Conservation (phyloP, 768 basidiomycete genomes). For the Naganishia kalamii region DNA sequence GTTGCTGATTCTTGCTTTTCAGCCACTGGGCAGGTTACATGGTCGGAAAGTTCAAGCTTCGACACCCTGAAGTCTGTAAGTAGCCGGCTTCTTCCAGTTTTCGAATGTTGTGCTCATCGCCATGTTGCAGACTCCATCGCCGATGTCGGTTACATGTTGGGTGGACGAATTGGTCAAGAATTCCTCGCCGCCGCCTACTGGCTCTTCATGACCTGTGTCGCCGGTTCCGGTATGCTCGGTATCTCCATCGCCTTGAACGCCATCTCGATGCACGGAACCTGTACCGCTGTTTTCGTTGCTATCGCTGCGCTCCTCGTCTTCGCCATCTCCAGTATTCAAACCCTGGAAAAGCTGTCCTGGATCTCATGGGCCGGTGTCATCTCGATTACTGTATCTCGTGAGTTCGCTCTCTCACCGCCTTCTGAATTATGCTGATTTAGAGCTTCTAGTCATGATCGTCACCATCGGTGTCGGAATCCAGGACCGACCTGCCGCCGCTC, state of each 20-base stretch:
- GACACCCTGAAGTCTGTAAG: conserved; percentile 35
- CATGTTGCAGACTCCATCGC: conserved; percentile 18
- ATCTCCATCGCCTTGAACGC: conserved; percentile 47
- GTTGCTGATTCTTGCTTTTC: not conserved
- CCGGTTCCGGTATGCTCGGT: conserved; percentile 41
- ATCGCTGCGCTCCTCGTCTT: conserved; percentile 36
- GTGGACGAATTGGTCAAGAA: conserved; percentile 32
- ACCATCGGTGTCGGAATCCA: conserved; percentile 32
- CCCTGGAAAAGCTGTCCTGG: conserved; percentile 41
- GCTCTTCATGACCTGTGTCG: conserved; percentile 31
- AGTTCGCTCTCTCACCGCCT: not conserved
- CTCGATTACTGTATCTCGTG: conserved; percentile 26
- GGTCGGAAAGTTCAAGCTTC: conserved; percentile 33
- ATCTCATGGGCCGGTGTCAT: conserved; percentile 36
- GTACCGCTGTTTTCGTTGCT: conserved; percentile 46
- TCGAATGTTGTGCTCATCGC: too few species aligned
- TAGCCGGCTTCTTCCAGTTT: too few species aligned
- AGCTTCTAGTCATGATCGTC: conserved; percentile 27
- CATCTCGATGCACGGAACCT: conserved; percentile 43
- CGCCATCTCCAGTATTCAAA: conserved; percentile 35
- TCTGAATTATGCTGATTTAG: too few species aligned
- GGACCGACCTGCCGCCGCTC: conserved; percentile 35
- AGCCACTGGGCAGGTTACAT: conserved; percentile 14
- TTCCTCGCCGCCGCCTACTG: conserved; percentile 30
- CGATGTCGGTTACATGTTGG: conserved; percentile 32